Percentiles rank a stretch among this genome's conserved stretches.
Evolutionary conservation across 139 green algal species (phyloP).

Genomic region (Coccomyxa sp.): DNA sequence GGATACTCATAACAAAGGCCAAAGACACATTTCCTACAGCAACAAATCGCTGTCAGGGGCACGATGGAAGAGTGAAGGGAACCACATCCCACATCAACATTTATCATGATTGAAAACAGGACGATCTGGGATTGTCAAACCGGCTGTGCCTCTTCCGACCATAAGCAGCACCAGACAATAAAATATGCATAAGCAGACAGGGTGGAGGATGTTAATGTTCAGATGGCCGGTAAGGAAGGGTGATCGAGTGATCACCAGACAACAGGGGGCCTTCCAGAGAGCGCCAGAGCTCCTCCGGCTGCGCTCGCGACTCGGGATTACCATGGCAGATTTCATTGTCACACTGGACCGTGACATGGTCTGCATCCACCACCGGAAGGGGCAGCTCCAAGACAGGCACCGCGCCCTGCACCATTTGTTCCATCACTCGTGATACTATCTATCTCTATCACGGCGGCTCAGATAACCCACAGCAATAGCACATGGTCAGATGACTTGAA

Average conservation of each 20-base stretch:
- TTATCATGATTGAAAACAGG: too few relatives aligned
- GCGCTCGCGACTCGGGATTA: conserved; percentile 29
- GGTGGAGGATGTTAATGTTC: too few relatives aligned
- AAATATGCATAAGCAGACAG: too few relatives aligned
- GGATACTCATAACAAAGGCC: neutral
- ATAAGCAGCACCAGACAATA: too few relatives aligned
- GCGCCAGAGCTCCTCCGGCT: conserved; percentile 34
- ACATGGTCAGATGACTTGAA: neutral
- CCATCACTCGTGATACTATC: neutral
- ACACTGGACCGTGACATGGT: conserved; percentile 51
- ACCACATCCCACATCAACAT: neutral
- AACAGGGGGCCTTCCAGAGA: conserved; percentile 42
- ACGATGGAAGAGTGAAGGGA: neutral
- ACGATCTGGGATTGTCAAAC: too few relatives aligned
- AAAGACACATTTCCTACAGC: neutral
- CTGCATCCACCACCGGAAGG: conserved; percentile 58
- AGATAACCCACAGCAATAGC: neutral
- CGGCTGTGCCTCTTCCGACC: too few relatives aligned
- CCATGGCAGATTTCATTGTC: conserved; percentile 57
- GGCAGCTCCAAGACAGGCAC: conserved; percentile 37
- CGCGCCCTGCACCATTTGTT: conserved; percentile 25
- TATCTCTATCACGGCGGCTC: neutral
- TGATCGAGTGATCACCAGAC: conserved; percentile 1
- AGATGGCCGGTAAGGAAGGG: too few relatives aligned
- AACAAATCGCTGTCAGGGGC: neutral